Evolutionary conservation across 257 asterid genomes (phyloP).

Genomic region (Lavandula angustifolia): DNA sequence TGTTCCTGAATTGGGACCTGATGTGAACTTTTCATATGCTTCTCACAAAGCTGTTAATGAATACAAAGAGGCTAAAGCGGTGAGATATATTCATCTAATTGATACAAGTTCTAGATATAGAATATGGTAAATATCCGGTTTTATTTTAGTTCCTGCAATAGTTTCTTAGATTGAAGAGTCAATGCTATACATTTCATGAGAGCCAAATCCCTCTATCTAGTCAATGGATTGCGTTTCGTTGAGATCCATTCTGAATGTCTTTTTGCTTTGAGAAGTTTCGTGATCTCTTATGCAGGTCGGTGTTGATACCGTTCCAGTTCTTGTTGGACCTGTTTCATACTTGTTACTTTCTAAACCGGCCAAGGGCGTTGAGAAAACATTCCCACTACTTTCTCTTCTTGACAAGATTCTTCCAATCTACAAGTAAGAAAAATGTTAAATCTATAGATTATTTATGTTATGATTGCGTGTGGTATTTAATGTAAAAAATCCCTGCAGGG

Average conservation of each 20-base stretch:
- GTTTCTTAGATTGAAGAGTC: not conserved
- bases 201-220: not conserved
- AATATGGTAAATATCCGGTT: no score
- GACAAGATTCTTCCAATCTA: slow-evolving; percentile 88
- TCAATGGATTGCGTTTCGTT: not conserved
- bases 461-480: not conserved
- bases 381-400: slow-evolving; percentile 77
- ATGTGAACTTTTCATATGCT: slow-evolving; percentile 77
- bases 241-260: slow-evolving; percentile 1
- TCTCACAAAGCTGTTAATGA: slow-evolving; percentile 92
- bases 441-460: not conserved
- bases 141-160: not conserved
- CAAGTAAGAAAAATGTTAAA: slow-evolving; percentile 50
- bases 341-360: slow-evolving; percentile 64
- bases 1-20: slow-evolving; percentile 93
- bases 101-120: not conserved
- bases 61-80: slow-evolving; percentile 90
- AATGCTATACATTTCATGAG: not conserved
- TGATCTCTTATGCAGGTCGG: slow-evolving; percentile 64
- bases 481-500: slow-evolving; percentile 49
- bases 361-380: slow-evolving; percentile 87
- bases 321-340: slow-evolving; percentile 74
- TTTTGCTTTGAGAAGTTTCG: not conserved
- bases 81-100: slow-evolving; percentile 32
- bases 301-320: slow-evolving; percentile 82